A percentile compares a stretch with the other conserved stretches of the same genome.
These are phyloP conservation scores for Centrapalus pauciflorus DNA, from an alignment of 129 eudicot genomes.

Conservation along the genomic window DNA sequence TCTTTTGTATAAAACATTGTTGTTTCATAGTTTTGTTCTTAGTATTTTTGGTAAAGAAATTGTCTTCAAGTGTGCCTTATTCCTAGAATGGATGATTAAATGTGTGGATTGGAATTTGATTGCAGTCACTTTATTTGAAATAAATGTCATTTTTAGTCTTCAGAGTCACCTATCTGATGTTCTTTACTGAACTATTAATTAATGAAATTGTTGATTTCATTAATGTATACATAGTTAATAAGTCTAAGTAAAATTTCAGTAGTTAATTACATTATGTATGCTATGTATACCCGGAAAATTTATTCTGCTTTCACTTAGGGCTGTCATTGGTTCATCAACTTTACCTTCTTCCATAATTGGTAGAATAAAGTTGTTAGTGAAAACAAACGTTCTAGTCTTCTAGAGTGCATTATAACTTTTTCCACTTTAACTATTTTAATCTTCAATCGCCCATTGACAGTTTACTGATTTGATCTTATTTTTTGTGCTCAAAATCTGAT, in stretches of 20 bases:
- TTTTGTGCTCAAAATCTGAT: neutral
- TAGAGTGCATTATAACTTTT: too few species aligned
- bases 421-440: too few species aligned
- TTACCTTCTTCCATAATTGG: too few species aligned
- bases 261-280: too few species aligned
- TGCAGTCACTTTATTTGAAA: neutral
- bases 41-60: neutral
- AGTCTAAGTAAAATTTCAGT: too few species aligned
- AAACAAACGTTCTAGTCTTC: too few species aligned
- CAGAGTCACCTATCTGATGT: neutral
- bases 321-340: too few species aligned
- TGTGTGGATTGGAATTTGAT: neutral
- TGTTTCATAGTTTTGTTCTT: neutral
- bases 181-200: neutral
- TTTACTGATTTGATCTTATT: too few species aligned
- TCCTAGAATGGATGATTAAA: neutral
- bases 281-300: too few species aligned
- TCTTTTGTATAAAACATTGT: neutral
- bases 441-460: too few species aligned
- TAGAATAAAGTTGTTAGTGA: too few species aligned
- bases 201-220: neutral
- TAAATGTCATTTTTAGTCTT: neutral
- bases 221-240: neutral
- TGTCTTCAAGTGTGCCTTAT: neutral
- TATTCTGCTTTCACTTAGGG: too few species aligned